Conservation (phyloP, 768 basidiomycete species). For the Naganishia antarctica region DNA sequence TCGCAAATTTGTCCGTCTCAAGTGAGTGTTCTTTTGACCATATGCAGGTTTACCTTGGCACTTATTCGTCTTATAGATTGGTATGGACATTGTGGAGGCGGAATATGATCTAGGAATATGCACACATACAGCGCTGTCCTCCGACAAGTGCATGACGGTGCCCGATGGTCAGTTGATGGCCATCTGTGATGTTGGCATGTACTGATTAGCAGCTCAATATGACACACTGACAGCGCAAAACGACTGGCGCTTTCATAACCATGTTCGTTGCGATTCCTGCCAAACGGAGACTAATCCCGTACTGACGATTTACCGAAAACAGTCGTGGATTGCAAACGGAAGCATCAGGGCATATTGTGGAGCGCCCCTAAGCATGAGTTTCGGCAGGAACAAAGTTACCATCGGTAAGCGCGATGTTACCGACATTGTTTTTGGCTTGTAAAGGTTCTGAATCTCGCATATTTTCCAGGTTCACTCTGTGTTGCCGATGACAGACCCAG, state of each 20-base stretch:
- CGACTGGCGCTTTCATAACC: constrained; percentile 45
- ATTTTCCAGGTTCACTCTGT: constrained; percentile 34
- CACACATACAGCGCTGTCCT: constrained; percentile 38
- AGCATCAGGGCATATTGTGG: constrained; percentile 40
- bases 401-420: constrained; percentile 27
- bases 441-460: no score
- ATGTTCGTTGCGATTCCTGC: constrained; percentile 35
- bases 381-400: constrained; percentile 34
- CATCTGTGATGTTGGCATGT: no score
- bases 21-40: not conserved
- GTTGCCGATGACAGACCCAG: constrained; percentile 41
- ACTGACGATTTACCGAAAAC: no score
- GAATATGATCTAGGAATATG: constrained; percentile 40
- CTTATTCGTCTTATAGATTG: constrained; percentile 13
- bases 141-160: constrained; percentile 38
- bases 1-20: constrained; percentile 10
- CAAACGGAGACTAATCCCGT: not conserved
- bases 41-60: not conserved
- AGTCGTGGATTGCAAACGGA: not conserved
- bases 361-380: constrained; percentile 37
- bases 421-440: no score
- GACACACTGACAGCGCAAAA: constrained; percentile 4
- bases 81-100: constrained; percentile 12
- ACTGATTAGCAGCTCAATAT: not conserved
- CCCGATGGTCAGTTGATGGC: constrained; percentile 31